Evolutionary conservation across 1,139 yeast genomes (phyloP), one percentile per base, ranked within the genome.

Genomic region (Kluyveromyces sp.): DNA sequence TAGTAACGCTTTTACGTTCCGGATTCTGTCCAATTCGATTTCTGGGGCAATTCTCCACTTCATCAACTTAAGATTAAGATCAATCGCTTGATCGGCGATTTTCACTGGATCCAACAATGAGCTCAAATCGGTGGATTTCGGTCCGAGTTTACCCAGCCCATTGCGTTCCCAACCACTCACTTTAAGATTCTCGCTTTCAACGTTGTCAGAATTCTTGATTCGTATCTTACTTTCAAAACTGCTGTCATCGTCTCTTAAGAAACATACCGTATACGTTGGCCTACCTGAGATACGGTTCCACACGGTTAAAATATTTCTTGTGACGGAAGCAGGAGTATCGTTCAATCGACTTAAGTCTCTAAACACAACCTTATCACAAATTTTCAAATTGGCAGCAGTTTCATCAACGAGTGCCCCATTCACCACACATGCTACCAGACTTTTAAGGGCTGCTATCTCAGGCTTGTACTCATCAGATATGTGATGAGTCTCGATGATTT

Each of bases 41-140:
- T 78, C 74, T 0, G 98, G 97, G 0, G 88, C 89, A 25, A 92
- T 76, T 53, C 98, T 73, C 99, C 99, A 92, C 62, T 88, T 88
- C 98, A 92, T 94, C 37, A 92, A 69, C 64, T 85, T 85, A 50
- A 94, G 68, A 57, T 92, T 92, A 46, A 92, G 70, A 61, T 89
- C 96, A 3, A 88, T 92, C 0, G 96, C 94, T 61, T 92, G 97
- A 48, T 82, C 84, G 0, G 96, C 94, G 17, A 92, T 68, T 50
- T 83, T 80, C 4, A 70, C 52, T 0, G 98, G 98, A 58, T 89
- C 80, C 39, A 92, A 78, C 39, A 92, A 68, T 1, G 86, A 68
- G 1, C 94, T 88, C 44, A 92, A 65, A 58, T 92, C 94, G 0
- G 95, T 87, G 28, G 83, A 52, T 56, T 87, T 86, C 0, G 97